A percentile compares a stretch with the other conserved stretches of the same genome.
Conservation (phyloP, 1,284 basidiomycete genomes). For the Inonotus obliquus region DNA sequence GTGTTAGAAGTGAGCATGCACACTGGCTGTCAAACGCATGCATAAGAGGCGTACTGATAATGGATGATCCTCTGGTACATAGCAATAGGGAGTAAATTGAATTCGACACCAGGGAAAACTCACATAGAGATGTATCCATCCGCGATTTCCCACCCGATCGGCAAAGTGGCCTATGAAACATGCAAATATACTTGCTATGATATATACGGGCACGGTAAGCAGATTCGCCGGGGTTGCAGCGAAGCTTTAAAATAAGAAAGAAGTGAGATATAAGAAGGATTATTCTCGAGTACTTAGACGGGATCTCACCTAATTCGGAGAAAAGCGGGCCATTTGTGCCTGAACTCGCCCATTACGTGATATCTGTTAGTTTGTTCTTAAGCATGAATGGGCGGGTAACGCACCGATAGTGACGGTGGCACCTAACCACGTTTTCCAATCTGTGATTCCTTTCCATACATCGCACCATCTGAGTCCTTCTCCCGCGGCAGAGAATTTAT, state of each 20-base stretch:
- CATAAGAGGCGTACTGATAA: constrained; percentile 33
- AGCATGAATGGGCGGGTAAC: too few species aligned
- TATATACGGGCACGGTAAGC: constrained; percentile 69
- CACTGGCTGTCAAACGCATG: too few species aligned
- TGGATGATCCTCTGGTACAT: constrained; percentile 30
- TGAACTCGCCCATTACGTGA: too few species aligned
- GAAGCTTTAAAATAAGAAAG: constrained; percentile 37
- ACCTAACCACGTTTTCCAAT: constrained; percentile 72
- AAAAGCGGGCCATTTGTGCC: constrained; percentile 63
- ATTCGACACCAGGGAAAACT: too few species aligned
- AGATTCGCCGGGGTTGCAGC: constrained; percentile 61
- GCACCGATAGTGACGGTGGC: constrained; percentile 35
- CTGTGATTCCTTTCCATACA: constrained; percentile 53
- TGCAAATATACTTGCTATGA: constrained; percentile 58
- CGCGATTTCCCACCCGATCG: constrained; percentile 54
- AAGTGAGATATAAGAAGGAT: constrained; percentile 10
- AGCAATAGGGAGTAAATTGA: too few species aligned
- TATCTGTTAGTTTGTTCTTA: too few species aligned
- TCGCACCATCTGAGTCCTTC: constrained; percentile 58
- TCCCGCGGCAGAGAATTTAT: constrained; percentile 67
- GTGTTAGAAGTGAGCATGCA: too few species aligned
- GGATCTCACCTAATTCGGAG: constrained; percentile 43
- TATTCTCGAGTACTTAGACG: neutral
- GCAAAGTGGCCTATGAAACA: constrained; percentile 58
- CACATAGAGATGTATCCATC: constrained; percentile 59